Evolutionary conservation across 192 early-diverging fungal genomes (phyloP).

Genomic region (Spizellomyces sp.): DNA sequence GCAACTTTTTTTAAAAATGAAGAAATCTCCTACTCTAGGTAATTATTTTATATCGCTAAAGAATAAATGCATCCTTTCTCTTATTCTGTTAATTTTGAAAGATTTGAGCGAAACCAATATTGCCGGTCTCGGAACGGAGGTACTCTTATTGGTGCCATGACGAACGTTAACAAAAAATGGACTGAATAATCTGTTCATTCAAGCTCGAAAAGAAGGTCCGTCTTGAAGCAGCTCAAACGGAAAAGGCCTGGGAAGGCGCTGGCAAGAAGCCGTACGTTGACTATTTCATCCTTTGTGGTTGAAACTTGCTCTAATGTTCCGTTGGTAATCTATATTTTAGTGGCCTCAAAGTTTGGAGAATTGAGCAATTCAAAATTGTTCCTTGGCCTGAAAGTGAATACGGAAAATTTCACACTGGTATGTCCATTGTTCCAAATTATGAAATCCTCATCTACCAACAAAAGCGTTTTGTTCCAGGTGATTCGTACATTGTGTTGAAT

Average conservation of each 20-base stretch:
- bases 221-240: constrained; percentile 55
- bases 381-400: constrained; percentile 60
- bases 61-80: too few relatives aligned
- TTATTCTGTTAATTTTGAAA: neutral
- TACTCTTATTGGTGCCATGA: neutral
- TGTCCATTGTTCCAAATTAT: neutral
- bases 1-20: too few relatives aligned
- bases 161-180: neutral
- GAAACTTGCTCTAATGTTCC: neutral
- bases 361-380: constrained; percentile 76
- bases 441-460: neutral
- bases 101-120: constrained; percentile 31
- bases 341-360: constrained; percentile 75
- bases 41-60: too few relatives aligned
- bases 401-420: constrained; percentile 71
- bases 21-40: too few relatives aligned
- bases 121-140: constrained; percentile 26
- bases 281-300: neutral
- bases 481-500: constrained; percentile 77
- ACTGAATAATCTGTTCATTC: neutral
- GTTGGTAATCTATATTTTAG: constrained; percentile 22
- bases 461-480: constrained; percentile 42
- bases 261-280: constrained; percentile 48
- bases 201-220: constrained; percentile 64
- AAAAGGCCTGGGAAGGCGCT: constrained; percentile 62